Conservation (phyloP, 176 grass and related monocot species). For the Carex littledalei region DNA sequence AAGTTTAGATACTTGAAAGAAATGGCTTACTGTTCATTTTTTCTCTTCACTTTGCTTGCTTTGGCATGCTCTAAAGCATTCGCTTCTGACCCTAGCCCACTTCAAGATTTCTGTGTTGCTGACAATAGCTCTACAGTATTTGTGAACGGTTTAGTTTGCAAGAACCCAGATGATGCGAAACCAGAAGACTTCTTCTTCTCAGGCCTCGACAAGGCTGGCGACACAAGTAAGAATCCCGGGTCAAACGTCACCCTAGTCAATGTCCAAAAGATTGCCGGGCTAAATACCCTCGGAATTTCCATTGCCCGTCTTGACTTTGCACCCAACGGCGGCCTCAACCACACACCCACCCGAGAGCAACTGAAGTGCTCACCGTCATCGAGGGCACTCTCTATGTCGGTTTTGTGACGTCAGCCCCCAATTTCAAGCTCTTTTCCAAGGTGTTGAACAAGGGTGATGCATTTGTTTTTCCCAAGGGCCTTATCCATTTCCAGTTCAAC, state of each 20-base stretch:
- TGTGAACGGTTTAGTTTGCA: background rate
- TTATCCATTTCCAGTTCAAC: too few species aligned
- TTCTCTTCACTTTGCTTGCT: background rate
- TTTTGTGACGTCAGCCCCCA: background rate
- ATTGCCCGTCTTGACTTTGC: background rate
- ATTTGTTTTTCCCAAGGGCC: too few species aligned
- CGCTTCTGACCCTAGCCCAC: slow-evolving; percentile 40
- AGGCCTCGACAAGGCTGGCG: background rate
- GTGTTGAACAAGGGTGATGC: too few species aligned
- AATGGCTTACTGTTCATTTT: background rate
- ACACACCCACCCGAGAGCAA: slow-evolving; percentile 6
- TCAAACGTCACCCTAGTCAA: background rate
- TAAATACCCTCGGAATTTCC: background rate
- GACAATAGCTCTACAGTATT: background rate
- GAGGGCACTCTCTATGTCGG: background rate
- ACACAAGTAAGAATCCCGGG: background rate
- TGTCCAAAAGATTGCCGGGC: background rate
- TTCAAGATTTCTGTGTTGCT: slow-evolving; percentile 40
- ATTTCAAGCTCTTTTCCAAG: too few species aligned
- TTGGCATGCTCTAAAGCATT: slow-evolving; percentile 21
- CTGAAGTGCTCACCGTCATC: background rate
- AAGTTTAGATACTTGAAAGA: background rate
- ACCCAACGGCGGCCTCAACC: slow-evolving; percentile 1
- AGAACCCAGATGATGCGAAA: background rate
- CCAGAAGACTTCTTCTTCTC: slow-evolving; percentile 1